A percentile compares a stretch with the other conserved stretches of the same genome.
Evolutionary conservation across 2,329 filamentous ascomycete species (phyloP).

Genomic region (Aaosphaeria arxii): DNA sequence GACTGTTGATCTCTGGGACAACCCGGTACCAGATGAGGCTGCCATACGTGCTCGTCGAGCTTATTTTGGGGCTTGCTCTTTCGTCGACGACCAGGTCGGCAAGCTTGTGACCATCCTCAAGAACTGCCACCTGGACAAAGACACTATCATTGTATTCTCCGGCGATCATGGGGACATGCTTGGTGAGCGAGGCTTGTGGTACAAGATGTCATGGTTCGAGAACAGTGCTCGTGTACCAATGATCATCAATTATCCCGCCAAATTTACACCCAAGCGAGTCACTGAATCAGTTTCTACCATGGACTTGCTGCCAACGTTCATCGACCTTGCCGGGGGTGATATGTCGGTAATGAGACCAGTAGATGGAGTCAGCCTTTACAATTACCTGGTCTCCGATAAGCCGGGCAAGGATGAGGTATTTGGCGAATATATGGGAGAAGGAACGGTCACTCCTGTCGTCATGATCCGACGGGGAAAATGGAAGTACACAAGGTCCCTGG

Average conservation of each 20-base stretch:
- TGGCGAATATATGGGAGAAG: constrained; percentile 92
- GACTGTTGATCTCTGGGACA: constrained; percentile 82
- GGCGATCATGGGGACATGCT: constrained; percentile 97
- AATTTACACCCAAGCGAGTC: constrained; percentile 73
- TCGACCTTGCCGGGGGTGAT: constrained; percentile 73
- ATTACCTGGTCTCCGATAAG: constrained; percentile 39
- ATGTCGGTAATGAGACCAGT: constrained; percentile 72
- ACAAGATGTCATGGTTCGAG: constrained; percentile 98
- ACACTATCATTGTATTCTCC: constrained; percentile 89
- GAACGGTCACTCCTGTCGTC: constrained; percentile 82
- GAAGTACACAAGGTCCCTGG: constrained; percentile 88
- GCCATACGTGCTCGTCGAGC: constrained; percentile 81
- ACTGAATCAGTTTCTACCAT: constrained; percentile 84
- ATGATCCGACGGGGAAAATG: constrained; percentile 89
- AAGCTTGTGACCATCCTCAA: constrained; percentile 75
- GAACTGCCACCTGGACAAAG: constrained; percentile 73
- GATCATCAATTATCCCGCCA: constrained; percentile 75
- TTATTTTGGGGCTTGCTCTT: constrained; percentile 91
- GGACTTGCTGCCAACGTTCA: constrained; percentile 85
- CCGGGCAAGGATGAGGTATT: constrained; percentile 79
- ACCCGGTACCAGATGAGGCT: constrained; percentile 79
- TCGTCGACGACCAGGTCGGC: constrained; percentile 90
- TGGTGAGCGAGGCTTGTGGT: constrained; percentile 87
- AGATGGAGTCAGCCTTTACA: constrained; percentile 71
- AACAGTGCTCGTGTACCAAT: constrained; percentile 86